phyloP scores from a whole-genome alignment of 2,329 filamentous ascomycete species.

The Claviceps sp. region DNA sequence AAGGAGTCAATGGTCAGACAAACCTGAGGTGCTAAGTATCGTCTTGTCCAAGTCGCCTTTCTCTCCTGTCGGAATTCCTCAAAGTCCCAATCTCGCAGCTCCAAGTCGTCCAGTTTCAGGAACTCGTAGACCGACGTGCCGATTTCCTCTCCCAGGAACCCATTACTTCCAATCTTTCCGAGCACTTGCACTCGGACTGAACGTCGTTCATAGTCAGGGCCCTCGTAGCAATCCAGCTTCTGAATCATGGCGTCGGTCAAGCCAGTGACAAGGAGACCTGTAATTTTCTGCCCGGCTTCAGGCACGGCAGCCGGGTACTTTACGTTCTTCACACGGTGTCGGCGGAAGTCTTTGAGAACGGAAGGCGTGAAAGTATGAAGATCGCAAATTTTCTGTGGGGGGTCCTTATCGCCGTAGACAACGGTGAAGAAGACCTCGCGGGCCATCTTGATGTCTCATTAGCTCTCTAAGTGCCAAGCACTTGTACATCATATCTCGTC shows the following conservation, averaged over 20 bases:
- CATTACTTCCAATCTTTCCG: slow-evolving; percentile 23
- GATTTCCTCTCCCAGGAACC: slow-evolving; percentile 31
- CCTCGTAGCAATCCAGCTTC: slow-evolving; percentile 74
- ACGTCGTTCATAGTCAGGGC: slow-evolving; percentile 53
- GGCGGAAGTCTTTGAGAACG: slow-evolving; percentile 58
- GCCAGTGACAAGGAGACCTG: slow-evolving; percentile 65
- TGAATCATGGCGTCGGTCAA: slow-evolving; percentile 63
- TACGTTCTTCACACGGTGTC: slow-evolving; percentile 50
- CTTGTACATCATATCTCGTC: neutral
- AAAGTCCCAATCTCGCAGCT: slow-evolving; percentile 77
- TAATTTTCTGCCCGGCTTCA: slow-evolving; percentile 43
- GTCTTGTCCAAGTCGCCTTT: slow-evolving; percentile 40
- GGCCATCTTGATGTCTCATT: slow-evolving; percentile 47
- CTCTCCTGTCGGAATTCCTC: slow-evolving; percentile 69
- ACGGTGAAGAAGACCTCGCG: slow-evolving; percentile 75
- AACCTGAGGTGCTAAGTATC: slow-evolving; percentile 29
- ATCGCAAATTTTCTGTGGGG: slow-evolving; percentile 33
- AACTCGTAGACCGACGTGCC: slow-evolving; percentile 55
- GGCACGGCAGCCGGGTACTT: slow-evolving; percentile 74
- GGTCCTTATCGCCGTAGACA: slow-evolving; percentile 47
- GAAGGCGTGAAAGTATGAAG: slow-evolving; percentile 58
- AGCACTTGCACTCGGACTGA: slow-evolving; percentile 40
- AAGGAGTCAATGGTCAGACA: slow-evolving; percentile 12
- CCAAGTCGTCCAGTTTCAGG: slow-evolving; percentile 36
- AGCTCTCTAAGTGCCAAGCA: slow-evolving; percentile 9